Percentiles rank a stretch among this genome's conserved stretches.
Evolutionary conservation across 1,284 basidiomycete species (phyloP).

Genomic region (Sanghuangporus sanghuang): DNA sequence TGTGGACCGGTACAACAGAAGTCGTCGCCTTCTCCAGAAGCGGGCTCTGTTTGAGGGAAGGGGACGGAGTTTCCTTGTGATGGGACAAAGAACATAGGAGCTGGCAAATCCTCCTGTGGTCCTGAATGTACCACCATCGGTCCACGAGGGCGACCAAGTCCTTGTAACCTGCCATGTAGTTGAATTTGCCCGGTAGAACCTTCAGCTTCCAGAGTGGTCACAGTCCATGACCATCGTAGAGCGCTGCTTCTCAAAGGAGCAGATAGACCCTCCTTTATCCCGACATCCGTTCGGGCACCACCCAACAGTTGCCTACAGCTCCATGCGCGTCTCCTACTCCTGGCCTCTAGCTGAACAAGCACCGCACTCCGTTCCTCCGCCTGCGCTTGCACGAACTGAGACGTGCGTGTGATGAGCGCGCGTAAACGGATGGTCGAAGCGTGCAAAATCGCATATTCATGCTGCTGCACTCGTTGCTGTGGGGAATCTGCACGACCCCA

Average conservation of each 20-base stretch:
- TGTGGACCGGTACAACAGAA: slow-evolving; percentile 18
- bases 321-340: slow-evolving; percentile 51
- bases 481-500: neutral
- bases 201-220: neutral
- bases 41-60: slow-evolving; percentile 14
- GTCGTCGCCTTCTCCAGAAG: slow-evolving; percentile 4
- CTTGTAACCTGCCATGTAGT: neutral
- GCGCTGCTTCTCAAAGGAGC: neutral
- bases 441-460: slow-evolving; percentile 6
- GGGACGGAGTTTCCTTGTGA: slow-evolving; percentile 4
- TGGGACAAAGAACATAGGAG: neutral
- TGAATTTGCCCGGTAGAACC: neutral
- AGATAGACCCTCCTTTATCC: neutral
- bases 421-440: slow-evolving; percentile 5
- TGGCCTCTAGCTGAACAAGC: slow-evolving; percentile 41
- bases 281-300: neutral
- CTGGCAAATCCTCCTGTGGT: neutral
- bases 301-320: slow-evolving; percentile 30
- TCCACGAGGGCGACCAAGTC: neutral
- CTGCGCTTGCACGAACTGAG: neutral
- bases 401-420: slow-evolving; percentile 2
- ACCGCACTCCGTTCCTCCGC: slow-evolving; percentile 2
- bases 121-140: neutral
- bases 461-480: slow-evolving; percentile 9
- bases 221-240: neutral